phyloP scores from a whole-genome alignment of 148 eudicot species.

The Persicaria tinctoria region DNA sequence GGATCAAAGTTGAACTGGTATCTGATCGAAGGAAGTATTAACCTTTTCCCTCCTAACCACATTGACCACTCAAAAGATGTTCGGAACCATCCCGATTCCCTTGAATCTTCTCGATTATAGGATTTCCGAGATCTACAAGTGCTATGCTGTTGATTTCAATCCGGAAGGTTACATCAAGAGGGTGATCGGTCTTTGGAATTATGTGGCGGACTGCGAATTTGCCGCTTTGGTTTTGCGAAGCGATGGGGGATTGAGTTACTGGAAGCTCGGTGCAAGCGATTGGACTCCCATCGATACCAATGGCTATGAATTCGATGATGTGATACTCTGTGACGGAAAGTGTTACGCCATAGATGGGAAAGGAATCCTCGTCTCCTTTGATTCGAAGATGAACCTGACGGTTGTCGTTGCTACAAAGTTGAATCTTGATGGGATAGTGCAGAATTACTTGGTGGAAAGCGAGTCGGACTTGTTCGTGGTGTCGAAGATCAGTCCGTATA shows the following conservation, averaged over 20 bases:
- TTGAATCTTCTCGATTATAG: neutral
- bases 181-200: neutral
- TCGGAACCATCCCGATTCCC: neutral
- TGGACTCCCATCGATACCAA: conserved; percentile 7
- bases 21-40: too few relatives aligned
- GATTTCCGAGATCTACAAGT: neutral
- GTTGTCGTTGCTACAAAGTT: neutral
- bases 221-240: neutral
- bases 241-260: neutral
- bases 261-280: neutral
- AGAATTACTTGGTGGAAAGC: neutral
- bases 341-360: conserved; percentile 13
- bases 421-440: neutral
- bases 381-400: neutral
- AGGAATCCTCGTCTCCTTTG: conserved; percentile 7
- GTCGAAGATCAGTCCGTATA: neutral
- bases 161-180: neutral
- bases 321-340: neutral
- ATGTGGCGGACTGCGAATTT: neutral
- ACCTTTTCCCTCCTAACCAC: neutral
- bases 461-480: conserved; percentile 9
- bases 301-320: conserved; percentile 5
- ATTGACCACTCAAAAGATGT: neutral
- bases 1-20: too few relatives aligned
- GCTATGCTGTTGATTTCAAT: neutral